phyloP scores from a whole-genome alignment of 805 yeast genomes.

The Barnettozyma californica region DNA sequence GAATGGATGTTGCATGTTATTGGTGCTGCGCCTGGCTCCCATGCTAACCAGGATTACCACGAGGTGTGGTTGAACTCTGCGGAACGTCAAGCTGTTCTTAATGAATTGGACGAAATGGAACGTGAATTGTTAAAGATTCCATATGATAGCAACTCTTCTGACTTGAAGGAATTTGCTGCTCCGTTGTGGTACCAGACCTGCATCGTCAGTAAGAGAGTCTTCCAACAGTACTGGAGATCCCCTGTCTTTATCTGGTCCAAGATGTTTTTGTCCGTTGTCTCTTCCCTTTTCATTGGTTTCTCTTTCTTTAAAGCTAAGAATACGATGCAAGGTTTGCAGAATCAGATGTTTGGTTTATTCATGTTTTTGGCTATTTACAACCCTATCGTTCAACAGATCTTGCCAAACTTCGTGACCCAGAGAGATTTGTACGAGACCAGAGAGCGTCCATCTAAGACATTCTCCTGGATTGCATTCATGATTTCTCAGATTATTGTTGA shows the following conservation, averaged over 20 bases:
- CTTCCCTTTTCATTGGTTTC: constrained; percentile 69
- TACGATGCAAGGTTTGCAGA: constrained; percentile 68
- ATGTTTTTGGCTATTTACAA: constrained; percentile 56
- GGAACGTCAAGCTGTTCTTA: constrained; percentile 53
- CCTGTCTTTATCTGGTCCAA: constrained; percentile 60
- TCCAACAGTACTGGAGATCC: constrained; percentile 65
- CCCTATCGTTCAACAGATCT: constrained; percentile 55
- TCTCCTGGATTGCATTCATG: constrained; percentile 60
- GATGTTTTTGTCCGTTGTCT: constrained; percentile 44
- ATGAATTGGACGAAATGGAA: constrained; percentile 63
- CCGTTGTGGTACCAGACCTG: constrained; percentile 34
- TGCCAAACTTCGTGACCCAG: constrained; percentile 56
- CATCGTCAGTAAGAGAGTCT: constrained; percentile 48
- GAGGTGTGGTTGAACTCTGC: constrained; percentile 73
- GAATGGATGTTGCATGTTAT: constrained; percentile 91
- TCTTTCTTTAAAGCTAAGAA: constrained; percentile 65
- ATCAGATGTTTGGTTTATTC: constrained; percentile 74
- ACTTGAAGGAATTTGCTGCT: constrained; percentile 41
- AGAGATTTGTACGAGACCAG: constrained; percentile 67
- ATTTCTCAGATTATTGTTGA: constrained; percentile 59
- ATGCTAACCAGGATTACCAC: constrained; percentile 64
- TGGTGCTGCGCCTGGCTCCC: constrained; percentile 80
- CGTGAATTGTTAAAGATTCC: constrained; percentile 42
- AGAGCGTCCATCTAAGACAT: constrained; percentile 69
- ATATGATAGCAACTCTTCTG: constrained; percentile 26